Base-by-base conservation (phyloP, 1,284 basidiomycete species). In the Volvariella volvacea region DNA sequence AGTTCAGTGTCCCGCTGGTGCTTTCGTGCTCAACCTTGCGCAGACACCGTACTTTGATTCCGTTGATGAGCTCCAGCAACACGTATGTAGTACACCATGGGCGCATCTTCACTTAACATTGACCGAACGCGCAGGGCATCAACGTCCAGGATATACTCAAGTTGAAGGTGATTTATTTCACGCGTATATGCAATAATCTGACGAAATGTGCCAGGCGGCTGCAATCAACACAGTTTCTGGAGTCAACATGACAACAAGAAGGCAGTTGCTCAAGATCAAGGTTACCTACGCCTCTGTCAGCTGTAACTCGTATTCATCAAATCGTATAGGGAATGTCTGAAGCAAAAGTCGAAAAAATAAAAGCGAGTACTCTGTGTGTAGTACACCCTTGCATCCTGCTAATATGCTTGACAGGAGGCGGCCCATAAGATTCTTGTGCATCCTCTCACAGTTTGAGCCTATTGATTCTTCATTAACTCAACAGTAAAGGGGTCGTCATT, bases 311-410 rank as follows among this genome's bases (percentile, higher is more conserved):
- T 39, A 44, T 37, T 36, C 34, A 31, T 31, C 12, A 12, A 28
- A 12, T 28, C 25, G 48, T 47, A n/a, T 48, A 88, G 83, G 86
- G 86, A 22, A 83, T 88, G 76, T 90, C 88, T 2, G 88, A 90
- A 53, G 88, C 92, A 1, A 96, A 96, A 61, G 90, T 96, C 0
- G 92, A 96, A 58, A 96, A 96, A 62, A 88, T 96, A 55, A 95
- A 95, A 71, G 92, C 82, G 48, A 52, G 60, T 36, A 21, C 34
- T 31, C 17, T 33, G 31, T 34, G 8, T 39, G n/a, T n/a, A 8
- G 43, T 15, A 48, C 12, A n/a, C 15, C 43, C 2, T 20, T 25
- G 7, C 8, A 17, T 31, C 15, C 19, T 10, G 28, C 25, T 7
- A 21, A 15, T 45, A n/a, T n/a, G 39, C 40, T 31, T 28, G 17